phyloP scores from a whole-genome alignment of 345 rosid species.

The Citrus cavaleriei region DNA sequence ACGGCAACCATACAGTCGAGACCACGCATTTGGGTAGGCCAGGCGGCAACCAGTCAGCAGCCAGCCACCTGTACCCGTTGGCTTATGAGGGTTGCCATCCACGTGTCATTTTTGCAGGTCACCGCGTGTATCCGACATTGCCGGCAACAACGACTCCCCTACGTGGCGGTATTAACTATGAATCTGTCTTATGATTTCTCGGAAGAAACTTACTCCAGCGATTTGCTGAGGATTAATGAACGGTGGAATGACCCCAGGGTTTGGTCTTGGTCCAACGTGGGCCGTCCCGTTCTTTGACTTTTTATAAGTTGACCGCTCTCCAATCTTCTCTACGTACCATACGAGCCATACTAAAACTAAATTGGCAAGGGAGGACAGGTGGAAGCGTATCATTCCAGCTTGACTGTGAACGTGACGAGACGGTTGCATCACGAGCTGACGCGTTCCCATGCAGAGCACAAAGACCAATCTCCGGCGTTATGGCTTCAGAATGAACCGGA shows the following conservation, averaged over 20 bases:
- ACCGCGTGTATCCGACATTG: neutral
- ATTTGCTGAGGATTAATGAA: neutral
- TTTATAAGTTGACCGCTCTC: neutral
- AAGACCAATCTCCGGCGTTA: too few relatives aligned
- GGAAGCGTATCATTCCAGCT: conserved; percentile 7
- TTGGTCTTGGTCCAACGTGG: neutral
- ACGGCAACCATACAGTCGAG: neutral
- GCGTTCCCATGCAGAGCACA: neutral
- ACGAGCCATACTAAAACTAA: too few relatives aligned
- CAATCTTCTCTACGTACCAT: too few relatives aligned
- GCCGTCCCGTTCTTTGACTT: conserved; percentile 14
- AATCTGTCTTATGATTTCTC: too few relatives aligned
- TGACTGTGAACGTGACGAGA: neutral
- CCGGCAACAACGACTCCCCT: neutral
- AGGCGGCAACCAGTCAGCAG: too few relatives aligned
- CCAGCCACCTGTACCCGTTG: too few relatives aligned
- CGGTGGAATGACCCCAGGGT: neutral
- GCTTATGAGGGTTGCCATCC: neutral
- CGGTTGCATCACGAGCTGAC: neutral
- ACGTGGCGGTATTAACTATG: neutral
- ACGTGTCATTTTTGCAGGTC: neutral
- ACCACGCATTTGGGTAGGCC: neutral
- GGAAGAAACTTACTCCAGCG: neutral
- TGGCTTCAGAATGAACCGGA: too few relatives aligned
- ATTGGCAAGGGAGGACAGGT: neutral